Evolutionary conservation across 73 alveolate genomes (phyloP), one percentile per base, ranked within the genome.

Genomic region (Paramecium sonneborni): DNA sequence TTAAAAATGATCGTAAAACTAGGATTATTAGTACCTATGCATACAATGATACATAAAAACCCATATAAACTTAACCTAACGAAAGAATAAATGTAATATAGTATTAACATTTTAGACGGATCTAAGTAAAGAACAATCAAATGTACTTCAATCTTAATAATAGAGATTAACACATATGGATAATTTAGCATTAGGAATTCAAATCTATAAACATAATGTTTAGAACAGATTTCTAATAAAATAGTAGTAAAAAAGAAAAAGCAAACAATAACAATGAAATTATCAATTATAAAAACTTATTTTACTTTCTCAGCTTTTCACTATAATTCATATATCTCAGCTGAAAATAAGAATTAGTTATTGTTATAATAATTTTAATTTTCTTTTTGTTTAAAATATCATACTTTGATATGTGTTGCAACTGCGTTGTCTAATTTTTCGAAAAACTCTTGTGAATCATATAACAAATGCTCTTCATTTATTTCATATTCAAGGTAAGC

Each of bases 1-100:
- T 37, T 21, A 74, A 74, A 74, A 39, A 74, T 37, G 58, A 37
- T 74, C 56, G 87, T 5, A 28, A 74, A 74, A 37, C 56, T 34
- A 34, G 90, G 20, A n/a, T 79, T 55, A 79, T 79, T 57, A 79
- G 90, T 23, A 79, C 90, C 2, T 79, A 79, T 46, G 84, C 84
- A 26, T 62, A 30, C 18, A 62, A 62, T 62, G 84, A 62, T 26
- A 62, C 84, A 0, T 30, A 62, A 11, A 62, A 62, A 39, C 87
- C 87, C n/a, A 43, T 79, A 0, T 8, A 43, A 39, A 79, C 90
- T 1, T 26, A 79, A 44, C 90, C 90, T 3, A 79, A 79, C 24
- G 90, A 79, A 44, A 79, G 90, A 43, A 37, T 74, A 0, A 37
- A 34, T 37, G 87, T 74, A 74, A 11, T 39, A n/a, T 21, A 52